Percentiles rank a stretch among this genome's conserved stretches.
phyloP scores from a whole-genome alignment of 1,284 basidiomycete genomes.

The Rhodotorula sp. region DNA sequence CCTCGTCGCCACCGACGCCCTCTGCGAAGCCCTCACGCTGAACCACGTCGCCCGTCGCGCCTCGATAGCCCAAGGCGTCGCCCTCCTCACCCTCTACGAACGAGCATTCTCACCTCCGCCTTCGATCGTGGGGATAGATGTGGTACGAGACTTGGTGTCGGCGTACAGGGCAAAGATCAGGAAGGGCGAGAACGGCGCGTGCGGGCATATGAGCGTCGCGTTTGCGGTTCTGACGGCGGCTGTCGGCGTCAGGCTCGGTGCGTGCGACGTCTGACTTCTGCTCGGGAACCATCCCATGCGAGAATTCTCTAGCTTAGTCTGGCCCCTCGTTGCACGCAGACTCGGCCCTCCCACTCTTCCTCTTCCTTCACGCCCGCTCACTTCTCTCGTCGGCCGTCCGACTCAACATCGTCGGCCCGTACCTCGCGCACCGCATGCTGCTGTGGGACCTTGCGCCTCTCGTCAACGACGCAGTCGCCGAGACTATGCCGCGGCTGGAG shows the following conservation, averaged over 20 bases:
- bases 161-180: constrained; percentile 66
- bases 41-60: constrained; percentile 86
- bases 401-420: constrained; percentile 88
- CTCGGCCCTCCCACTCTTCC: constrained; percentile 74
- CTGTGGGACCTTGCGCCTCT: constrained; percentile 67
- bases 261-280: constrained; percentile 41
- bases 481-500: constrained; percentile 48
- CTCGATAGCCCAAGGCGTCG: constrained; percentile 86
- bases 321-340: constrained; percentile 53
- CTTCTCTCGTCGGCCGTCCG: constrained; percentile 87
- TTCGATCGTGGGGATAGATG: constrained; percentile 32
- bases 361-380: constrained; percentile 88
- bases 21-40: constrained; percentile 81
- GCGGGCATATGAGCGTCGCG: constrained; percentile 83
- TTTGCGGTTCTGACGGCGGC: constrained; percentile 82
- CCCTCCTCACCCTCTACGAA: constrained; percentile 82
- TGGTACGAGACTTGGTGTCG: constrained; percentile 57
- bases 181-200: constrained; percentile 48
- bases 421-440: constrained; percentile 83
- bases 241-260: constrained; percentile 71
- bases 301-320: too few species aligned
- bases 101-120: constrained; percentile 65
- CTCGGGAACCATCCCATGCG: background rate
- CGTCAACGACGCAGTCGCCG: constrained; percentile 58
- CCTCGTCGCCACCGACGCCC: constrained; percentile 64